These are phyloP conservation scores for Prillingera fragicola DNA, from an alignment of 1,284 basidiomycete genomes.

Conservation along the genomic window DNA sequence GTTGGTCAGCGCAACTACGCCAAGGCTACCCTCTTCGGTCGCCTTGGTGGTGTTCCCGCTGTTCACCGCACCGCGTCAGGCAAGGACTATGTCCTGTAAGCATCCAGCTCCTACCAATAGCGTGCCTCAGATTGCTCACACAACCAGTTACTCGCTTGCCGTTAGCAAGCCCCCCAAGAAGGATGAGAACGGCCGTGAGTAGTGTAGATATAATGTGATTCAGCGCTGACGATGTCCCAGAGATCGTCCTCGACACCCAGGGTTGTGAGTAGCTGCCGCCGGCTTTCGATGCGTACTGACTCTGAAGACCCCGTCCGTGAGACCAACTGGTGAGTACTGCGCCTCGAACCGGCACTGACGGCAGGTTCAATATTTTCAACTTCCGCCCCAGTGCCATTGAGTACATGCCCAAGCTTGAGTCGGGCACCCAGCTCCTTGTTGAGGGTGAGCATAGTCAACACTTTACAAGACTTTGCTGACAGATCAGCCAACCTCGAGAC, in stretches of 20 bases:
- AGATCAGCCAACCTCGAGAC: slow-evolving; percentile 17
- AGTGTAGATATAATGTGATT: slow-evolving; percentile 23
- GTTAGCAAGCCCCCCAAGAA: slow-evolving; percentile 31
- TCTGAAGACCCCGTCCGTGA: slow-evolving; percentile 19
- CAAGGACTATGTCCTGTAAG: slow-evolving; percentile 30
- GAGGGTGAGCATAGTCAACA: slow-evolving; percentile 32
- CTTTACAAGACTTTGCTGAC: slow-evolving; percentile 1
- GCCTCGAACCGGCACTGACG: slow-evolving; percentile 12
- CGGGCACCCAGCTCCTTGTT: slow-evolving; percentile 34
- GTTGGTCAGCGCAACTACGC: slow-evolving; percentile 18
- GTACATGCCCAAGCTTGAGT: slow-evolving; percentile 21
- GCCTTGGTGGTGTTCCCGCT: slow-evolving; percentile 35
- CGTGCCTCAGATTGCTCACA: not conserved
- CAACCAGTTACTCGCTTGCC: slow-evolving; percentile 29
- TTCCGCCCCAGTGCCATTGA: slow-evolving; percentile 28
- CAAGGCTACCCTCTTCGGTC: slow-evolving; percentile 38
- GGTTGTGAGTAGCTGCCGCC: slow-evolving; percentile 3
- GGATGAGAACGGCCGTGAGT: slow-evolving; percentile 35
- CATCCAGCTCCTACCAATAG: not conserved
- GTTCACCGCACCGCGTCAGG: slow-evolving; percentile 25
- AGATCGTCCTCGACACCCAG: slow-evolving; percentile 3
- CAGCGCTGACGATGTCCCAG: not conserved
- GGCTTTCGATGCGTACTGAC: slow-evolving; percentile 28
- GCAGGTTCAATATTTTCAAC: slow-evolving; percentile 41
- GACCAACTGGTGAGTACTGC: slow-evolving; percentile 19